Base-by-base conservation (phyloP, 495 filamentous ascomycete species). In the Lophium mytilinum region DNA sequence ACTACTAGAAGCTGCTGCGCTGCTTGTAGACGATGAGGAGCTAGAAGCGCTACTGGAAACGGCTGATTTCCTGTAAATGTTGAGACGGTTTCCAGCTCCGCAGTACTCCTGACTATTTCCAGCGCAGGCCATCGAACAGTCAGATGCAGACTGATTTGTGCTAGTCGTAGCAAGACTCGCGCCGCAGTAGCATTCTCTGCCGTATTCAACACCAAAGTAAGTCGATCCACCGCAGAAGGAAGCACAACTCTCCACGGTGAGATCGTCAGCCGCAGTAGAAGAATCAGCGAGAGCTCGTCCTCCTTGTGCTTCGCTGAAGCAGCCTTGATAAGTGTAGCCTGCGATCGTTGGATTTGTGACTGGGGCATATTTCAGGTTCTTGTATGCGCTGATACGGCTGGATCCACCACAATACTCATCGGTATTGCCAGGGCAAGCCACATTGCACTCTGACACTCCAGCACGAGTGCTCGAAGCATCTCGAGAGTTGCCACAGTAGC, bases 121-220 rank as follows among this genome's bases (percentile, higher is more conserved):
- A 34, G 43, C 48, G 49, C 66, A 68, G n/a, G 52, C 19, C 35
- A 48, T 55, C 8, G 42, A 45, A 51, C 66, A 68, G 43, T 67
- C 64, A 4, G 54, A 52, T 4, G 54, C 50, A 1, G 53, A 14
- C 41, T 52, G 56, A 9, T 36, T 35, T 9, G 49, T 46, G 45
- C 55, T 66, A 45, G 55, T 55, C 9, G 50, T 37, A 9, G 42
- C 37, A 14, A 66, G 9, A 35, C 40, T 62, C 40, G 70, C 65
- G 4, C 72, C 73, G 50, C 70, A 73, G 55, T 72, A 73, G 52
- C 72, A 75, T 43, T 75, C 72, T 21, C 61, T 60, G 3, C 58
- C 53, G 50, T 70, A 73, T 50, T 75, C 73, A 10, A 70, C 53
- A 8, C 70, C 70, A 52, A 71, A 68, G 37, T 72, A 75, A 7